Conservation (phyloP, 2,329 filamentous ascomycete species). For the Nothopassalora personata region DNA sequence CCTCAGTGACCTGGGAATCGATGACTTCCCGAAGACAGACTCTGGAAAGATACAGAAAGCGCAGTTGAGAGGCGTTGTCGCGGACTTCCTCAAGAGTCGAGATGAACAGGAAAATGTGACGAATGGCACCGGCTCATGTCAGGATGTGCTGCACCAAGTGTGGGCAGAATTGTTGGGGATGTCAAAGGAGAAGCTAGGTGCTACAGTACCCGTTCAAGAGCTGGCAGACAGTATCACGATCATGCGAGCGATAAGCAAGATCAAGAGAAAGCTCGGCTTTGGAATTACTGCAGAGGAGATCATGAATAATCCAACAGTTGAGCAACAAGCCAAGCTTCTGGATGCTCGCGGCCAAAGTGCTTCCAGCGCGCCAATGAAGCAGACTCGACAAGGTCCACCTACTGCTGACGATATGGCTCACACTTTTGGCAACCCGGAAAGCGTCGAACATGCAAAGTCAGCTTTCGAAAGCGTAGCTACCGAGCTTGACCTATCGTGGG, state of each 20-base stretch:
- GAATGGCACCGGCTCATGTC: background rate
- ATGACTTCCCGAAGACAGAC: conserved; percentile 15
- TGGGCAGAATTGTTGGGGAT: background rate
- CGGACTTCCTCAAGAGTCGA: background rate
- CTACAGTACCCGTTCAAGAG: background rate
- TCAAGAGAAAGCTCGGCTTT: background rate
- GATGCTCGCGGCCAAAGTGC: too few relatives aligned
- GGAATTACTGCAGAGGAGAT: background rate
- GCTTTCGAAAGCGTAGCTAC: background rate
- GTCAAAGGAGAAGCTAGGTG: background rate
- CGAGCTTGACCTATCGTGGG: conserved; percentile 1
- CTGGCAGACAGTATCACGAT: conserved; percentile 9
- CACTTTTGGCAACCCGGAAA: background rate
- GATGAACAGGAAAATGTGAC: background rate
- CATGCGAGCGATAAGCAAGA: conserved; percentile 5
- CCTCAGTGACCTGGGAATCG: conserved; percentile 5
- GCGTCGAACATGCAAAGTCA: background rate
- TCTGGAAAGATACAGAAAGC: conserved; percentile 11
- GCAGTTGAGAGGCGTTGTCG: conserved; percentile 8
- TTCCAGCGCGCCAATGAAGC: background rate
- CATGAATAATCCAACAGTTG: background rate
- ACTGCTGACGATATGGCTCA: background rate
- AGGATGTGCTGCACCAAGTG: background rate
- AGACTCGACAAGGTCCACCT: background rate
- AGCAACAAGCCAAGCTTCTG: background rate